Evolutionary conservation across 73 alveolate species (phyloP), one percentile per base, ranked within the genome.

Genomic region (Blepharisma japonicum): DNA sequence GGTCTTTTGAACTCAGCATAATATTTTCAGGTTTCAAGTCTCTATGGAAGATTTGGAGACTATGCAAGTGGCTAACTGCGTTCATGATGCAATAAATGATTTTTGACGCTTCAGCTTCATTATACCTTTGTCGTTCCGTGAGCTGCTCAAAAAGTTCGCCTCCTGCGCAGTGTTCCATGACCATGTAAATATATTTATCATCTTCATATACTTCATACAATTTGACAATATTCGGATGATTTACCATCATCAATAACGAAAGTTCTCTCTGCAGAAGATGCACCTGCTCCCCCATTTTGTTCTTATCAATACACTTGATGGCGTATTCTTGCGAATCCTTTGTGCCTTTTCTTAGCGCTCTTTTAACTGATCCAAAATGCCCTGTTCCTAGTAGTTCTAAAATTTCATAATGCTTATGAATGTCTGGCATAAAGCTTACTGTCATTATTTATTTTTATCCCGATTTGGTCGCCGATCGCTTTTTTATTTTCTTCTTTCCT

Each of bases 11-110:
- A 54, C 77, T 86, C 55, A 80, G 86, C 74, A 89, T 79, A 46
- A 89, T 81, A 83, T 89, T 89, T 79, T 89, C 96, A 76, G 94
- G 91, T 67, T 89, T 89, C 68, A 89, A 79, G 79, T 89, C 96
- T 67, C 96, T 85, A 83, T 89, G 94, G 27, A 89, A 72, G 27
- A 89, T 89, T 27, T 86, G 81, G 49, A 80, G 81, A 49, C 78
- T 61, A 87, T 89, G 96, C 71, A 90, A 77, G 77, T 89, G 85
- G 8, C 87, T 83, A 18, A 89, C 85, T 55, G 96, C 96, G 55
- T 80, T 56, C 68, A 89, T 56, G 6, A 89, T 78, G 47, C 76
- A 74, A 45, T 86, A 56, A 85, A 89, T 89, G 39, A 86, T 86
- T 27, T 56, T 79, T 9, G 86, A 82, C 56, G 90, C 91, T 50